These are phyloP conservation scores for Metarhizium humberi DNA, from an alignment of 2,329 filamentous ascomycete genomes.

Conservation along the genomic window DNA sequence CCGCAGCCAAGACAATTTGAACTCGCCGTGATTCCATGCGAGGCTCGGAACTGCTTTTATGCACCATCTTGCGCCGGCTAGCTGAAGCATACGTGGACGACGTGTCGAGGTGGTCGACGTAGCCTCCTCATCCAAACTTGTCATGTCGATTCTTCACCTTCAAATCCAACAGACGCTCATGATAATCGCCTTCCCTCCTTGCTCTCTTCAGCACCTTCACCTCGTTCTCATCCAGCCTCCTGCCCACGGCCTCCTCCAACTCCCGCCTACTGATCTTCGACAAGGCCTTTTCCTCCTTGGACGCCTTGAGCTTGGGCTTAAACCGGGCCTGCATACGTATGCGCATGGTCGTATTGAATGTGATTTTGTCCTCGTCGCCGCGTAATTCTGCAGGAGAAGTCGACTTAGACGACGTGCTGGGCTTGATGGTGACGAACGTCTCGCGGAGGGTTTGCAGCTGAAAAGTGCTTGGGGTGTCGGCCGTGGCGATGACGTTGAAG, in stretches of 20 bases:
- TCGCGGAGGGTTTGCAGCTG: slow-evolving; percentile 65
- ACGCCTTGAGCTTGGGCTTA: slow-evolving; percentile 72
- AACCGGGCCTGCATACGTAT: slow-evolving; percentile 93
- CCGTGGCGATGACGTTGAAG: slow-evolving; percentile 56
- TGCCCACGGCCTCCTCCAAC: slow-evolving; percentile 70
- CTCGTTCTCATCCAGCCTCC: slow-evolving; percentile 74
- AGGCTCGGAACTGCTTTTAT: not conserved
- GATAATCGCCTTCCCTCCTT: slow-evolving; percentile 77
- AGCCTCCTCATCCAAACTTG: slow-evolving; percentile 46
- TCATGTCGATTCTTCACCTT: slow-evolving; percentile 92
- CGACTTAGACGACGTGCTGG: slow-evolving; percentile 39
- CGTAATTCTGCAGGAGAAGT: slow-evolving; percentile 54
- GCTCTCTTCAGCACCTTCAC: slow-evolving; percentile 76
- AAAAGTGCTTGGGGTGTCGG: slow-evolving; percentile 62
- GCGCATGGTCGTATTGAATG: slow-evolving; percentile 62
- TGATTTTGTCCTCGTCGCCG: slow-evolving; percentile 61
- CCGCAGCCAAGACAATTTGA: too few relatives aligned
- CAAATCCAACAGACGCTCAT: slow-evolving; percentile 76
- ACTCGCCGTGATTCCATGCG: not conserved
- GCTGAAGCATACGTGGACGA: not conserved
- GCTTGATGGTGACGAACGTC: slow-evolving; percentile 57
- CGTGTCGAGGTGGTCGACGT: too few relatives aligned
- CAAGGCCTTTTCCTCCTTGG: slow-evolving; percentile 72
- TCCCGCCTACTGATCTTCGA: slow-evolving; percentile 83
- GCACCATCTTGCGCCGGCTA: not conserved